Evolutionary conservation across 2,329 filamentous ascomycete genomes (phyloP), one percentile per base, ranked within the genome.

Genomic region (Cladosporium sp.): DNA sequence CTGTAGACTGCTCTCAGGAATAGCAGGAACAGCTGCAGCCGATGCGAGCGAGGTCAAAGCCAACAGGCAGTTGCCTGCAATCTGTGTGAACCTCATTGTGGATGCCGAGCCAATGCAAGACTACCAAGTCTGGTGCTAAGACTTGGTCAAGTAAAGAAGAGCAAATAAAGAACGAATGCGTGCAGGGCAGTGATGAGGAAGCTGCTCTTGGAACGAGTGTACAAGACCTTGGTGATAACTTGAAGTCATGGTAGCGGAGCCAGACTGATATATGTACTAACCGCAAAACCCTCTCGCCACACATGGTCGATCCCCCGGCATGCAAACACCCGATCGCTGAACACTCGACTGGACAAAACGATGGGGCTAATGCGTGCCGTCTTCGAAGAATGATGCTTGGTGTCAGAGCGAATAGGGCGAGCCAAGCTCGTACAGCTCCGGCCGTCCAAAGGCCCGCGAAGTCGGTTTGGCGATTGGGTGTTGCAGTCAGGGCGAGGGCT

Each of bases 71-170:
- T 49, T 43, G 63, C 63, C 63, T 49, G 58, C 63, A 18, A 65
- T 48, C 13, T 59, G 57, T 48, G 58, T 18, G 63, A 67, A 58
- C 53, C 63, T 65, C 66, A 67, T 67, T 39, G 7, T 63, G 36
- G 26, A 16, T 46, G 30, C 28, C 11, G 32, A 56, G 36, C 13
- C 11, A 32, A 63, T 49, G 16, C n/a, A 61, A 25, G 28, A 49
- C 1, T 23, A 46, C 13, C 60, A 63, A 63, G 49, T 48, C 25
- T 32, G 23, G 2, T 56, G 26, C 34, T 56, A 46, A 56, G 49
- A 46, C 26, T 63, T 3, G 53, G 30, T 34, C 48, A 39, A 28
- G 25, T n/a, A 54, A 23, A 21, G 30, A 25, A 18, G 18, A 43
- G 39, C 13, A 48, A 62, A 23, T 23, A 54, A 53, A 49, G 30